Evolutionary conservation across 2,329 filamentous ascomycete genomes (phyloP).

Genomic region (Lecanicillium sp.): DNA sequence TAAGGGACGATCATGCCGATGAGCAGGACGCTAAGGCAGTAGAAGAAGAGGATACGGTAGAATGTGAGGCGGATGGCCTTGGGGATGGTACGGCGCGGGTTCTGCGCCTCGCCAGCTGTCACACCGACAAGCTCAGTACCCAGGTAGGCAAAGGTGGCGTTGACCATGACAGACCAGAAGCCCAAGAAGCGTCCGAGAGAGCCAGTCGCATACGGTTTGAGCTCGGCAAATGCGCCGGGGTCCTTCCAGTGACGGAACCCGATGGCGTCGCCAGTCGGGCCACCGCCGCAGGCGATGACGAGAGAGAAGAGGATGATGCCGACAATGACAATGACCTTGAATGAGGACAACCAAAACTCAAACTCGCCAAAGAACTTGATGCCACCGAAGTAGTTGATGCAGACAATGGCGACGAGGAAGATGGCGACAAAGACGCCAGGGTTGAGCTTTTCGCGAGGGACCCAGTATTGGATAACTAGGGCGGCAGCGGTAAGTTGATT

Average conservation of each 20-base stretch:
- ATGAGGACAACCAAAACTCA: conserved; percentile 54
- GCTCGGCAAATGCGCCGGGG: conserved; percentile 39
- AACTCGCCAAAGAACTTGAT: conserved; percentile 62
- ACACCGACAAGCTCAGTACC: conserved; percentile 72
- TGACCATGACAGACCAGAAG: conserved; percentile 66
- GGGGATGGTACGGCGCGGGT: conserved; percentile 69
- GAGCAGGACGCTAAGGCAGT: conserved; percentile 64
- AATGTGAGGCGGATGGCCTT: conserved; percentile 74
- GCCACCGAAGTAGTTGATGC: conserved; percentile 55
- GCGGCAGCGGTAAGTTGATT: conserved; percentile 79
- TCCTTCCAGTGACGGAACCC: conserved; percentile 61
- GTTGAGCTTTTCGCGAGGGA: conserved; percentile 57
- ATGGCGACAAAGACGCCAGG: conserved; percentile 74
- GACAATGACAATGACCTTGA: conserved; percentile 62
- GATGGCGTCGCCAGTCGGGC: conserved; percentile 51
- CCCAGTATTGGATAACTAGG: conserved; percentile 73
- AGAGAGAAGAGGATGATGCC: conserved; percentile 59
- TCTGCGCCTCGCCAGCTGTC: conserved; percentile 72
- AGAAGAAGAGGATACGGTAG: conserved; percentile 76
- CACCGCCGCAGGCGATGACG: conserved; percentile 57
- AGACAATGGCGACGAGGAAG: conserved; percentile 54
- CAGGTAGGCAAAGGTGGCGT: conserved; percentile 71
- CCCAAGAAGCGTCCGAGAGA: conserved; percentile 46
- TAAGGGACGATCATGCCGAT: conserved; percentile 73
- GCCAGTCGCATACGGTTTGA: conserved; percentile 15